phyloP scores from a whole-genome alignment of 2,329 filamentous ascomycete species.

The Ascochyta clinopodiicola region DNA sequence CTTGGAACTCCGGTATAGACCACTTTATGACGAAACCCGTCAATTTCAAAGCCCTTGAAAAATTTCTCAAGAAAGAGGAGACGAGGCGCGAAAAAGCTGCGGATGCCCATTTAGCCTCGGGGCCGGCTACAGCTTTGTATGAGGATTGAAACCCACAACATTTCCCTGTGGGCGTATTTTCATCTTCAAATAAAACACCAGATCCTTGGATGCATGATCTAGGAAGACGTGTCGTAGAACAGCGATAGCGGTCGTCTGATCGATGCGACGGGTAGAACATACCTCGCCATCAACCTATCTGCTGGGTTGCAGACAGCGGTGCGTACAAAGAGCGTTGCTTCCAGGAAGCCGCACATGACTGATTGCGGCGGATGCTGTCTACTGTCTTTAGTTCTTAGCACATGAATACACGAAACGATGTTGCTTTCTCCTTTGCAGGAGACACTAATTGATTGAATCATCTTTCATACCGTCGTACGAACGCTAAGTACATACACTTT shows the following conservation, averaged over 20 bases:
- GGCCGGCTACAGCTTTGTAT: background rate
- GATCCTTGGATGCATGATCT: too few relatives aligned
- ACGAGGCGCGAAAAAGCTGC: constrained; percentile 1
- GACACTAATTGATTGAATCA: background rate
- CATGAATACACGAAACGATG: background rate
- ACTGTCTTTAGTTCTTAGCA: background rate
- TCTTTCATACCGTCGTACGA: background rate
- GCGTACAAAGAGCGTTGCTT: background rate
- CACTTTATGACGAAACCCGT: constrained; percentile 45
- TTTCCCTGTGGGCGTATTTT: too few relatives aligned
- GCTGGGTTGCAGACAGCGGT: background rate
- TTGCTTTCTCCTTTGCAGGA: background rate
- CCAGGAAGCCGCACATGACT: too few relatives aligned
- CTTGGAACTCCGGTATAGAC: constrained; percentile 39
- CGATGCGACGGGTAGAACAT: background rate
- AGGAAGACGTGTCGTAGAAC: background rate
- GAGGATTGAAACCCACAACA: background rate
- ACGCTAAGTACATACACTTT: background rate
- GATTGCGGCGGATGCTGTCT: too few relatives aligned
- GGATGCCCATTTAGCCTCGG: background rate
- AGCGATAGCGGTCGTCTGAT: background rate
- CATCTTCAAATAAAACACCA: too few relatives aligned
- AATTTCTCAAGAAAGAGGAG: constrained; percentile 20
- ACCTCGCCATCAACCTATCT: background rate
- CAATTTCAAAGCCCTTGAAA: constrained; percentile 33